Evolutionary conservation across 352 stramenopile species (phyloP), one percentile per base, ranked within the genome.

Genomic region (Globisporangium cystogenes): DNA sequence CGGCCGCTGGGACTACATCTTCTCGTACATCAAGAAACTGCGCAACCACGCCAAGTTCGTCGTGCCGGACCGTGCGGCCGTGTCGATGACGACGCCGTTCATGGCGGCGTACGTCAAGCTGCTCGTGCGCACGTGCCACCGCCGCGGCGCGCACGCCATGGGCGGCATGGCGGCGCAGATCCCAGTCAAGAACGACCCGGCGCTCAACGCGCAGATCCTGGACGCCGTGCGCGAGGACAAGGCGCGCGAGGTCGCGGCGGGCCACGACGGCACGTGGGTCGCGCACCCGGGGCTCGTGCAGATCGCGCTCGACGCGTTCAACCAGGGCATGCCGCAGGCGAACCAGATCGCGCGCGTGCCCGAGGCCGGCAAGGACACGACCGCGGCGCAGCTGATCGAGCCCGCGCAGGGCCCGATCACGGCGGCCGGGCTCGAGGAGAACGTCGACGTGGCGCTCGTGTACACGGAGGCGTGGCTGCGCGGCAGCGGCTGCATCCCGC

Each of bases 151-250:
- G 0, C 95, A 98, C 63, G 94, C 94, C 18, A 98, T 98, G 93
- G 95, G 95, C 39, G 96, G 96, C 51, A 99, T 99, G 96, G 92
- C 91, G n/a, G 95, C 95, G 8, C 86, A 97, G 61, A 98, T 99
- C 63, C 95, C 95, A 1, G 90, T 98, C 52, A 97, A 96, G 76
- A 87, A 97, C 60, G 89, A 98, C 67, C 70, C 76, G 12, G 74
- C 78, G 29, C 73, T 90, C 18, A 97, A 97, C 67, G 84, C 86
- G 50, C 82, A 88, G 54, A 88, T 95, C 51, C 90, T 98, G 85
- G 62, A 79, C 8, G 86, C 81, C 21, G 91, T 97, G 23, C 80
- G 74, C 21, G 76, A 96, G 47, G 93, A 98, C 70, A 98, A 98
- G 70, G 64, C 90, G 16, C 75, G 88, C 21, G 91, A 98, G 58